Evolutionary conservation across 768 basidiomycete species (phyloP).

Genomic region (Agrocybe praecox): DNA sequence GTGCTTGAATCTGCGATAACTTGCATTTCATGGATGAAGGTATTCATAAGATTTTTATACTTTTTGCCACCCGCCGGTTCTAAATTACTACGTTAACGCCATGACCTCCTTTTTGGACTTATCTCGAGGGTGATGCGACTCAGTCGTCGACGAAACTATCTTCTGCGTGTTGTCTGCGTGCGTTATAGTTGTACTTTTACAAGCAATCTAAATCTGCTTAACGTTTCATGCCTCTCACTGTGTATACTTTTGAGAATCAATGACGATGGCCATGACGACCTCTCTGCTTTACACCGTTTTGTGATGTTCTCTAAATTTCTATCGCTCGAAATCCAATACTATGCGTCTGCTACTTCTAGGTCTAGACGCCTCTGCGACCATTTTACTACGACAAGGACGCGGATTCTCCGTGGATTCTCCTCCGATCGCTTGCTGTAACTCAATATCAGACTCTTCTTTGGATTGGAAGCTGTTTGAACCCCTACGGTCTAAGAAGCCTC

Average conservation of each 20-base stretch:
- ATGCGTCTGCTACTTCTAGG: not conserved
- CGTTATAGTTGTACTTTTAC: not conserved
- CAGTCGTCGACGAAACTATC: not conserved
- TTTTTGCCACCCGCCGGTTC: slow-evolving; percentile 10
- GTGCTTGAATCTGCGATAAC: not conserved
- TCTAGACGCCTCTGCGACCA: not conserved
- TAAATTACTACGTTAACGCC: slow-evolving; percentile 1
- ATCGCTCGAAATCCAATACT: not conserved
- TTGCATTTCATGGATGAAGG: not conserved
- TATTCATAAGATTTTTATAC: not conserved
- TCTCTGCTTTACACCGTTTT: not conserved
- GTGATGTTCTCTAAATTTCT: not conserved
- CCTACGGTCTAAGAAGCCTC: not conserved
- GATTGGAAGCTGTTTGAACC: not conserved
- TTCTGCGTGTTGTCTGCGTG: too few relatives aligned
- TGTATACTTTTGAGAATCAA: not conserved
- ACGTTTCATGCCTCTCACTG: not conserved
- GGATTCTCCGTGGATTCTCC: not conserved
- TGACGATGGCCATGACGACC: not conserved
- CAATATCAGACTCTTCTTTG: not conserved
- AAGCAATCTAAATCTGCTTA: slow-evolving; percentile 3
- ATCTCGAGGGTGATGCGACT: slow-evolving; percentile 11
- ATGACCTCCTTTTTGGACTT: not conserved
- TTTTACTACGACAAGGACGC: not conserved
- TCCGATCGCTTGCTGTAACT: not conserved